Conservation (phyloP, 2,329 filamentous ascomycete species). For the Penicillium sp. region DNA sequence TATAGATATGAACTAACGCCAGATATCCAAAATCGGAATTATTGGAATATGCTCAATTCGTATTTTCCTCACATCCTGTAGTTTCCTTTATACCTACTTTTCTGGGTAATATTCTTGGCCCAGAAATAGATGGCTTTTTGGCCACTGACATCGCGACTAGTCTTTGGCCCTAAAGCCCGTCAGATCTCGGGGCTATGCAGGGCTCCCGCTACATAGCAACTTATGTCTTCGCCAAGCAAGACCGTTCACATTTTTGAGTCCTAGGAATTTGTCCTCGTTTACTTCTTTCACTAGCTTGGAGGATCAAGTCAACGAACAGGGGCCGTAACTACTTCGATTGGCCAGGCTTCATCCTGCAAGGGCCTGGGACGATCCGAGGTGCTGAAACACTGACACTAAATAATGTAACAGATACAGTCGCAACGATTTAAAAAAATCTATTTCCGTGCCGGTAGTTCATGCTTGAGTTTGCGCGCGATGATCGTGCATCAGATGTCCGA, state of each 20-base stretch:
- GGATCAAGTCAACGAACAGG: not conserved
- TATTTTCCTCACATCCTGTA: not conserved
- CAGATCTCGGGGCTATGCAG: not conserved
- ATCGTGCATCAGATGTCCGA: not conserved
- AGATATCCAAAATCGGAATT: not conserved
- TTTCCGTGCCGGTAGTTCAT: not conserved
- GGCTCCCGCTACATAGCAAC: not conserved
- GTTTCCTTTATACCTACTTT: not conserved
- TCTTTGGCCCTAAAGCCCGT: not conserved
- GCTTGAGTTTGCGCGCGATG: not conserved
- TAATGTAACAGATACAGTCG: not conserved
- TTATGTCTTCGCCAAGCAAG: not conserved
- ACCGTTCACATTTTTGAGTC: not conserved
- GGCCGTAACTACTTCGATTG: not conserved
- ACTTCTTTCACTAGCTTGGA: not conserved
- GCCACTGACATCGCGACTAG: not conserved
- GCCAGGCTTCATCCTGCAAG: not conserved
- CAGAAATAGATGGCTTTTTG: not conserved
- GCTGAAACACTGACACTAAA: not conserved
- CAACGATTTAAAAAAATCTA: not conserved
- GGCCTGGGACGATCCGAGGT: not conserved
- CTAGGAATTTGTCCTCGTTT: not conserved
- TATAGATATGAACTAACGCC: slow-evolving; percentile 1
- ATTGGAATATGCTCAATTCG: not conserved
- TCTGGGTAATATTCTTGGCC: not conserved